phyloP scores from a whole-genome alignment of 306 rosid species.

The Trichosanthes truncata region DNA sequence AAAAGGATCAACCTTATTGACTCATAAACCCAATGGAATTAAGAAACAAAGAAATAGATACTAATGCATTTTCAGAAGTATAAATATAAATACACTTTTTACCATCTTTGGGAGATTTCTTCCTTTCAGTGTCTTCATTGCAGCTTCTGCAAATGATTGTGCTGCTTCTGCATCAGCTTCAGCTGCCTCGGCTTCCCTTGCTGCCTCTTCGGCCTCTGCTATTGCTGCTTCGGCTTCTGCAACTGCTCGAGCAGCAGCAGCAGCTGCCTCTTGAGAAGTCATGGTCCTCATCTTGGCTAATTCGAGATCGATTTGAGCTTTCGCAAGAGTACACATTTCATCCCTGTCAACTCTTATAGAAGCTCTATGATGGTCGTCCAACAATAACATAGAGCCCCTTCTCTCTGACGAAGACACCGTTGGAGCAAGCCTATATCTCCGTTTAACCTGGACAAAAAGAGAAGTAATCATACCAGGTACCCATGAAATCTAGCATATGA shows the following conservation, averaged over 20 bases:
- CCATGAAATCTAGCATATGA: neutral
- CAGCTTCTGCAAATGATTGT: constrained; percentile 72
- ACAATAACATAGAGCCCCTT: constrained; percentile 31
- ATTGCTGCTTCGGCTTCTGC: constrained; percentile 84
- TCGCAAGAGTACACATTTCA: constrained; percentile 29
- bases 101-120: constrained; percentile 63
- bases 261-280: constrained; percentile 72
- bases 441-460: constrained; percentile 54
- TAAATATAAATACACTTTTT: constrained; percentile 1
- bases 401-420: constrained; percentile 34
- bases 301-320: constrained; percentile 67
- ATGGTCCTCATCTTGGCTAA: constrained; percentile 68
- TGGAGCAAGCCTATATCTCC: constrained; percentile 70
- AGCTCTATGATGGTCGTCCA: constrained; percentile 51
- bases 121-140: constrained; percentile 54
- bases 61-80: neutral
- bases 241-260: constrained; percentile 81
- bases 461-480: neutral
- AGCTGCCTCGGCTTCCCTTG: constrained; percentile 80
- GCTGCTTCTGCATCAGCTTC: constrained; percentile 93
- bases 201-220: constrained; percentile 90
- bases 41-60: neutral
- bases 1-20: neutral
- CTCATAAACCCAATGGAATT: neutral
- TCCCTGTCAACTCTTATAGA: constrained; percentile 41